Base-by-base conservation (phyloP, 306 rosid genomes). In the Hippophae tibetana region DNA sequence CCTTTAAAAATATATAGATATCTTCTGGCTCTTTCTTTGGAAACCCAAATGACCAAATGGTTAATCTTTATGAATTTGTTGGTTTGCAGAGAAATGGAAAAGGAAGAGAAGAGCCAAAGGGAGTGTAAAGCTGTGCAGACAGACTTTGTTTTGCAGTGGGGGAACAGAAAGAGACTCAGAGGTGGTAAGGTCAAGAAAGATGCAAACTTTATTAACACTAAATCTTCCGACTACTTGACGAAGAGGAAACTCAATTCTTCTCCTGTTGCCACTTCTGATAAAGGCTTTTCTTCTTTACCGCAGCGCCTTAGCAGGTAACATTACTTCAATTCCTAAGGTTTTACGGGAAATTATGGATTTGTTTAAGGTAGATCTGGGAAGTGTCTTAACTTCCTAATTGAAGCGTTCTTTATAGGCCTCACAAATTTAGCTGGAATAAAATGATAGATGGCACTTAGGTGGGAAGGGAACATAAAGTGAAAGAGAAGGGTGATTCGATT, bases 71-170 rank as follows among this genome's bases (percentile, higher is more conserved):
- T 47, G 11, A 13, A 8, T 12, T 54, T 23, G 12, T 44, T 56
- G 47, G 4, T 48, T 8, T 69, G 61, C 69, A 76, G 79, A 43
- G 69, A 60, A 26, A 81, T 81, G 86, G 86, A 81, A 40, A 73
- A 69, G 52, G 79, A 81, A 58, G 76, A 63, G 55, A 77, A 74
- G 51, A 63, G 64, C 64, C 75, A 74, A 46, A 71, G 61, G 52
- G 59, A 67, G 53, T 54, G 26, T 31, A 68, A 43, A 62, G 56
- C 70, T 51, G 64, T 62, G 23, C 83, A 81, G 67, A 59, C 79
- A 12, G 86, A 81, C 62, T 74, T 81, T 59, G 45, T 78, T 51
- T 51, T 81, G 56, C 83, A 81, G 57, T 81, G 86, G 86, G 86
- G 86, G 8, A 78, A 81, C 66, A 65, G 73, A 57, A 81, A 81